Conservation (phyloP, 768 basidiomycete genomes). For the Mycena albidolilacea region DNA sequence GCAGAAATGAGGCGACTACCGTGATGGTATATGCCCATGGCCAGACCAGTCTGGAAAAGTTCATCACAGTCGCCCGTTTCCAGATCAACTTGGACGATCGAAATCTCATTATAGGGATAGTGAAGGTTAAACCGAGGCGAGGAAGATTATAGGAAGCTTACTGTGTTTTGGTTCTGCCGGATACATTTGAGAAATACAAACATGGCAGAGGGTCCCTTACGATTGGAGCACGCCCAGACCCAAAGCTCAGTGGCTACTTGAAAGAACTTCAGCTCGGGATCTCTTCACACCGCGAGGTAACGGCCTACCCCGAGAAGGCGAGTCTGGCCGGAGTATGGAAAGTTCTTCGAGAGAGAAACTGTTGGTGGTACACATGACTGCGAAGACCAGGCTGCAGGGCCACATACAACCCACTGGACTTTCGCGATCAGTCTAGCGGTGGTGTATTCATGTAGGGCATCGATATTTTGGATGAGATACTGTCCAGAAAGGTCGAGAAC, state of each 20-base stretch:
- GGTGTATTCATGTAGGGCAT: background rate
- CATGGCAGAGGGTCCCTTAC: background rate
- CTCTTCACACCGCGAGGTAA: background rate
- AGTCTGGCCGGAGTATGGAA: background rate
- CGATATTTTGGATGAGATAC: background rate
- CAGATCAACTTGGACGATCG: background rate
- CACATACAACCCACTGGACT: background rate
- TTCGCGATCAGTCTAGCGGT: background rate
- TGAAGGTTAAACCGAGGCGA: background rate
- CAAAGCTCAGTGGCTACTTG: background rate
- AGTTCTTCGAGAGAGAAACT: background rate
- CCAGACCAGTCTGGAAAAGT: background rate
- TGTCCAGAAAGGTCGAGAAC: background rate
- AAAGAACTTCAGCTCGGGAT: background rate
- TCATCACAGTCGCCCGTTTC: background rate
- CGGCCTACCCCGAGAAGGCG: background rate
- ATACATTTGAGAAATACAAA: background rate
- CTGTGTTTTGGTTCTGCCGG: background rate
- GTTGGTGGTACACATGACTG: background rate
- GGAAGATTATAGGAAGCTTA: background rate
- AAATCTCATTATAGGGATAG: background rate
- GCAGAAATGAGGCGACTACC: background rate
- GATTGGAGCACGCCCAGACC: background rate
- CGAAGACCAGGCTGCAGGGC: background rate
- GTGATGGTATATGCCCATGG: background rate